A percentile compares a stretch with the other conserved stretches of the same genome.
Evolutionary conservation across 108 stramenopile genomes (phyloP).

Genomic region (Schizochytrium sp.): DNA sequence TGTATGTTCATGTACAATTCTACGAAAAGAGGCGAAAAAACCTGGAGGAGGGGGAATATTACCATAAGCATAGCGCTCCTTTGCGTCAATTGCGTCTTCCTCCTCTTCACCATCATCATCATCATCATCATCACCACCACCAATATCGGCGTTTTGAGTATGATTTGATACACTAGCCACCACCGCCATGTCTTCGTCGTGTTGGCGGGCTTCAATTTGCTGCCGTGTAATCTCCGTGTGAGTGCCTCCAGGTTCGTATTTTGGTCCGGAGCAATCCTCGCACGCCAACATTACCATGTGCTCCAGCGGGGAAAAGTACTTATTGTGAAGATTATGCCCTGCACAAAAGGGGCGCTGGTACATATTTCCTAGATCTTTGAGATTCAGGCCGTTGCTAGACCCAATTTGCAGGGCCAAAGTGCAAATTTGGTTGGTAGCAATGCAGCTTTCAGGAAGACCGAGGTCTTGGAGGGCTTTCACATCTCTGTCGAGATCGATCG

Average conservation of each 20-base stretch:
- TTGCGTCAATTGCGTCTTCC: not conserved
- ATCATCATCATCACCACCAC: not conserved
- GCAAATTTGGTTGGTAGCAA: slow-evolving; percentile 31
- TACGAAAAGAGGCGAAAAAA: slow-evolving; percentile 17
- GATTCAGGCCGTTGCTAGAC: not conserved
- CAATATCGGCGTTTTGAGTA: not conserved
- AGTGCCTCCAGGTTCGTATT: not conserved
- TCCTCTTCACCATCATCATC: not conserved
- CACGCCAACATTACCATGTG: slow-evolving; percentile 30
- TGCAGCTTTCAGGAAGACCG: slow-evolving; percentile 45
- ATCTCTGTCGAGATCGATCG: slow-evolving; percentile 52
- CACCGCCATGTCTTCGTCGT: not conserved
- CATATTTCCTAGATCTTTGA: slow-evolving; percentile 33
- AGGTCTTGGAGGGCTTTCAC: slow-evolving; percentile 49
- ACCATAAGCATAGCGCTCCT: slow-evolving; percentile 50
- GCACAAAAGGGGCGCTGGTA: slow-evolving; percentile 59
- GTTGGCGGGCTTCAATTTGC: not conserved
- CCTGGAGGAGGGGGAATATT: slow-evolving; percentile 17
- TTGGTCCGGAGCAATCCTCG: not conserved
- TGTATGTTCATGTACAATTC: slow-evolving; percentile 5
- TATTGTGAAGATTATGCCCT: slow-evolving; percentile 48
- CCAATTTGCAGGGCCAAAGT: slow-evolving; percentile 2
- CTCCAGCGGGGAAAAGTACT: slow-evolving; percentile 60
- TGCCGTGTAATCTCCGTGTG: not conserved
- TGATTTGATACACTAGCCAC: not conserved